Evolutionary conservation across 176 grass and related monocot species (phyloP), one percentile per base, ranked within the genome.

Genomic region (Oryza glumipatula): DNA sequence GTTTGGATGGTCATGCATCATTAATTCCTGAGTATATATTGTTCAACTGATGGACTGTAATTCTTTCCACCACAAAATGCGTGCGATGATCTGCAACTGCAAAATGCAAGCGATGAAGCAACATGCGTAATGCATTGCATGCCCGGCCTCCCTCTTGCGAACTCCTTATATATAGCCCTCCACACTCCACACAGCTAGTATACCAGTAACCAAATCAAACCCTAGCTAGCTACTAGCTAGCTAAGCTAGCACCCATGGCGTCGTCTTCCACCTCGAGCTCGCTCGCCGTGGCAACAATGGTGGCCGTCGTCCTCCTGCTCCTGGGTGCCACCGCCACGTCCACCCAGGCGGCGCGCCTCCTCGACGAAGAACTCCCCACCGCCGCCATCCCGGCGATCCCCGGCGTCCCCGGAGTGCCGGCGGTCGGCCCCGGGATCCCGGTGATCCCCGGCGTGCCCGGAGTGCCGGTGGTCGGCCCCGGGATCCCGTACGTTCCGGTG

Each of bases 271-370:
- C 61, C 4, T 75, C 70, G 26, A 68, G 69, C 74, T 72, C 79
- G 86, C 13, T 74, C 11, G 41, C 70, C 46, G 11, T 68, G 46
- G 58, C 43, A 30, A 47, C 43, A 22, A 71, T 91, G 65, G 78
- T 67, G 80, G 36, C 32, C 43, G 45, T 77, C 46, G 9, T 63
- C 45, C 6, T 63, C 33, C 1, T 86, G 3, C 45, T 84, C 83
- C 21, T 47, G 11, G 28, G 63, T 2, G 17, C 52, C 78, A 43
- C 60, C 76, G n/a, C 5, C 69, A 68, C 65, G 3, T 86, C 85
- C 6, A 56, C 52, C 69, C 32, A 84, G 9, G 77, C 81, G 9
- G 73, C 91, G 21, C 88, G 88, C 77, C 68, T 23, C 75, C 91
- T 90, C 19, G 66, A 58, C 6, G 85, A 82, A 19, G 85, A 82